Evolutionary conservation across 2,329 filamentous ascomycete species (phyloP).

Genomic region (Trematosphaeria pertusa): DNA sequence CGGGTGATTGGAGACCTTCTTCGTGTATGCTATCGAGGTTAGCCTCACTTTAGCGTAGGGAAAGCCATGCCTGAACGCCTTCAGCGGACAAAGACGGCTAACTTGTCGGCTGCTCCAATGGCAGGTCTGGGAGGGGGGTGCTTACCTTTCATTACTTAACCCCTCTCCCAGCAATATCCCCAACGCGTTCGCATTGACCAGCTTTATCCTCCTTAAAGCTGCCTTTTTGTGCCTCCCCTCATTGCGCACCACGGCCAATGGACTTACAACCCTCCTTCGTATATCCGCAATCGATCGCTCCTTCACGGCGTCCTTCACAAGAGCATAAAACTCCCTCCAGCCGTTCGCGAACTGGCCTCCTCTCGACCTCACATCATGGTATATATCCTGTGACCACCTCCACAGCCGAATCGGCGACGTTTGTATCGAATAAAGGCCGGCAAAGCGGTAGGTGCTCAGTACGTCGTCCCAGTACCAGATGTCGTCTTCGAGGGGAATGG

Average conservation of each 20-base stretch:
- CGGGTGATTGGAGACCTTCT: slow-evolving; percentile 55
- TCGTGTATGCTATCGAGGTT: slow-evolving; percentile 63
- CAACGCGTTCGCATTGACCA: slow-evolving; percentile 84
- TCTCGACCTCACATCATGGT: slow-evolving; percentile 62
- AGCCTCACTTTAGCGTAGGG: too few species aligned
- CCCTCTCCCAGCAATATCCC: slow-evolving; percentile 89
- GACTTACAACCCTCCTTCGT: slow-evolving; percentile 75
- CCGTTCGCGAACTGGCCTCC: slow-evolving; percentile 48
- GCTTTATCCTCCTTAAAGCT: slow-evolving; percentile 72
- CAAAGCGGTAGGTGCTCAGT: slow-evolving; percentile 77
- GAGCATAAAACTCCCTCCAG: slow-evolving; percentile 74
- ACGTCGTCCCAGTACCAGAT: slow-evolving; percentile 97
- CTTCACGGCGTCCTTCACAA: slow-evolving; percentile 77
- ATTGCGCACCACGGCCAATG: slow-evolving; percentile 75
- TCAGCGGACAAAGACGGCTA: too few species aligned
- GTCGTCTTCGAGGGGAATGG: slow-evolving; percentile 82
- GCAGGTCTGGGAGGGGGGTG: too few species aligned
- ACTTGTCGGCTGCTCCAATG: too few species aligned
- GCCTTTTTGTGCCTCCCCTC: slow-evolving; percentile 79
- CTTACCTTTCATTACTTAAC: slow-evolving; percentile 62
- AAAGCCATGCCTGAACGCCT: too few species aligned
- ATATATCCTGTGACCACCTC: slow-evolving; percentile 74
- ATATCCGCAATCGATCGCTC: slow-evolving; percentile 76
- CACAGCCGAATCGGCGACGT: slow-evolving; percentile 80
- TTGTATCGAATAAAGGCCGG: slow-evolving; percentile 83